These are phyloP conservation scores for Aspergillus sp. DNA, from an alignment of 2,329 filamentous ascomycete genomes.

Conservation along the genomic window DNA sequence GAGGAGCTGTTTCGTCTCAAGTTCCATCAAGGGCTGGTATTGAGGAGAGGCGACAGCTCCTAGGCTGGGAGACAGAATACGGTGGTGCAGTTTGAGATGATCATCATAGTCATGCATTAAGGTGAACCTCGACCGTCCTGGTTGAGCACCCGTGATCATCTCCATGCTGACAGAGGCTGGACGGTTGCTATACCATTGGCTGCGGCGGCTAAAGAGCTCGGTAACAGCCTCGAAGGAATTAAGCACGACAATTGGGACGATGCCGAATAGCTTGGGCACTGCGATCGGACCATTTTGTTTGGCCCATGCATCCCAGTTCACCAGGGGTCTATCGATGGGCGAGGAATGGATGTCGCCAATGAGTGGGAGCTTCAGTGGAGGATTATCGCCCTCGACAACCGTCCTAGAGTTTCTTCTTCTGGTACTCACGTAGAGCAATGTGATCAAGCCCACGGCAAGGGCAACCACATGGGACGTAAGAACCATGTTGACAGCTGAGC, in stretches of 20 bases:
- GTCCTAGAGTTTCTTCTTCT: neutral
- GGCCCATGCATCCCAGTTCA: slow-evolving; percentile 35
- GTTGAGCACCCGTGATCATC: slow-evolving; percentile 33
- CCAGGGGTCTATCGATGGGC: slow-evolving; percentile 25
- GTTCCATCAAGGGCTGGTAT: slow-evolving; percentile 53
- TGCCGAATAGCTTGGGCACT: slow-evolving; percentile 27
- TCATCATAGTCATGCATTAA: slow-evolving; percentile 55
- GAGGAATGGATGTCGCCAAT: slow-evolving; percentile 32
- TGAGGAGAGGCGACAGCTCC: slow-evolving; percentile 46
- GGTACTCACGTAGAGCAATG: slow-evolving; percentile 7
- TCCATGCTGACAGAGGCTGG: slow-evolving; percentile 39
- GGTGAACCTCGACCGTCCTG: slow-evolving; percentile 22
- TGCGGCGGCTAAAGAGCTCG: slow-evolving; percentile 43
- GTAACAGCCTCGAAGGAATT: slow-evolving; percentile 36
- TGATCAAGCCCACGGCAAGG: slow-evolving; percentile 5
- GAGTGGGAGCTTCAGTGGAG: slow-evolving; percentile 25
- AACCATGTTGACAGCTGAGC: slow-evolving; percentile 1
- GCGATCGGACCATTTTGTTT: slow-evolving; percentile 36
- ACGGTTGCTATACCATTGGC: slow-evolving; percentile 41
- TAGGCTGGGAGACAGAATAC: slow-evolving; percentile 49
- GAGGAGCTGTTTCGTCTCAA: slow-evolving; percentile 48
- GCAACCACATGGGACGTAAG: neutral
- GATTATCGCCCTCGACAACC: neutral
- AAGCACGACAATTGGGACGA: slow-evolving; percentile 39
- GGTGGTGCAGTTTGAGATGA: slow-evolving; percentile 47